Conservation (phyloP, 192 early-diverging fungal genomes). For the Linnemannia zychae region DNA sequence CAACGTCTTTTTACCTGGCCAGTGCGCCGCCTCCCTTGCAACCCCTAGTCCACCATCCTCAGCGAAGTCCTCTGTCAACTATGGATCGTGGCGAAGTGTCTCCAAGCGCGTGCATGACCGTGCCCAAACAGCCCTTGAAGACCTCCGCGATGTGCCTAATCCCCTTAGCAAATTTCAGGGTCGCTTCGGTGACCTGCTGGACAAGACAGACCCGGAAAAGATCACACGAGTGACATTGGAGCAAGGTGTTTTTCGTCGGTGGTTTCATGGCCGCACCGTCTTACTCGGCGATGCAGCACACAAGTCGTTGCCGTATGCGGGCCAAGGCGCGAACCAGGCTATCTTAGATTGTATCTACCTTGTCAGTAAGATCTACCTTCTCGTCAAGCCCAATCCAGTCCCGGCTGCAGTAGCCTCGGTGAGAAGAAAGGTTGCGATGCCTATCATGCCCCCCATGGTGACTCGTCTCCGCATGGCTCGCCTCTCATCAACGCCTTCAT, state of each 20-base stretch:
- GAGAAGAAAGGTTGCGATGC: background rate
- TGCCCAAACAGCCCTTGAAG: constrained; percentile 2
- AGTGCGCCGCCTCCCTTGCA: background rate
- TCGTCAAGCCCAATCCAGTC: background rate
- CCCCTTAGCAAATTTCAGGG: constrained; percentile 8
- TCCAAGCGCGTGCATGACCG: constrained; percentile 1
- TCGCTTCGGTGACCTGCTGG: constrained; percentile 6
- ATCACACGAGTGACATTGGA: constrained; percentile 25
- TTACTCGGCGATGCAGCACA: constrained; percentile 29
- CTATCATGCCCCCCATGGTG: background rate
- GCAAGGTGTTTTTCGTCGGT: constrained; percentile 24
- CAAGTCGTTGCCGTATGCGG: constrained; percentile 19
- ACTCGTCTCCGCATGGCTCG: background rate
- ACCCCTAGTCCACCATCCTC: background rate
- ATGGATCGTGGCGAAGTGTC: background rate
- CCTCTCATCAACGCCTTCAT: background rate
- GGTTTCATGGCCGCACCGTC: constrained; percentile 31
- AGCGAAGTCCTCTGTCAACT: no score
- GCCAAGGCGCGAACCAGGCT: constrained; percentile 20
- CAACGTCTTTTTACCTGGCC: background rate
- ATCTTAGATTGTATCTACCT: constrained; percentile 9
- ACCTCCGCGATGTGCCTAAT: background rate
- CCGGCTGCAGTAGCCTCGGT: background rate
- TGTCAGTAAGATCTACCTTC: background rate
- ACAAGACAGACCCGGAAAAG: background rate